Base-by-base conservation (phyloP, 2,329 filamentous ascomycete species). In the Hansfordia pulvinata region DNA sequence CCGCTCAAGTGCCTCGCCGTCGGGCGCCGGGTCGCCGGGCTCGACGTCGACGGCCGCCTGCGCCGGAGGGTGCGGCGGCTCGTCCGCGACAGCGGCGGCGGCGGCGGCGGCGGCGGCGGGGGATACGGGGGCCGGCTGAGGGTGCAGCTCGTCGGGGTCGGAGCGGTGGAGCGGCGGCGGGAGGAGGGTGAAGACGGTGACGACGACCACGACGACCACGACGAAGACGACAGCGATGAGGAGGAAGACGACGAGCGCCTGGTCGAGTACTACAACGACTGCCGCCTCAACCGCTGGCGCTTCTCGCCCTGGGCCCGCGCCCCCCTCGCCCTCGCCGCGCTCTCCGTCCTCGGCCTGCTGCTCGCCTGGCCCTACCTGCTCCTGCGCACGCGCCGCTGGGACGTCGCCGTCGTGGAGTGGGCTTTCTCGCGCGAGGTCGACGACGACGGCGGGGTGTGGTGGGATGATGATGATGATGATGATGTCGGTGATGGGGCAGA, bases 361-460 rank as follows among this genome's bases (percentile, higher is more conserved):
- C 58, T 85, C 37, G 57, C 67, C 3, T 85, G 79, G 79, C 79
- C 79, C 0, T 64, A 68, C 30, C 58, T 85, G 9, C 75, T 69
- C 50, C 62, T 82, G 43, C 52, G 64, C 11, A 85, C 79, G 2
- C 71, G 68, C 43, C 60, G 68, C 25, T 85, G 75, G 53, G 64
- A 76, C 35, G 72, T 80, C 3, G 62, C 70, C 3, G 55, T 59
- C 13, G 63, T 66, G 1, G 59, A 74, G 18, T 85, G 76, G 75
- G 48, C 56, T 2, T 74, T 64, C 36, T 67, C 63, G 3, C 40
- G 44, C 4, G 34, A 41, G 8, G 43, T 45, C 16, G 36, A 32
- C 3, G 29, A 47, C 15, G 58, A n/a, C n/a, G n/a, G n/a, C n/a
- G n/a, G n/a, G n/a, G n/a, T n/a, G n/a, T n/a, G n/a, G n/a, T n/a